A percentile compares a stretch with the other conserved stretches of the same genome.
These are phyloP conservation scores for Xylaria sp. DNA, from an alignment of 2,329 filamentous ascomycete genomes.

Conservation along the genomic window DNA sequence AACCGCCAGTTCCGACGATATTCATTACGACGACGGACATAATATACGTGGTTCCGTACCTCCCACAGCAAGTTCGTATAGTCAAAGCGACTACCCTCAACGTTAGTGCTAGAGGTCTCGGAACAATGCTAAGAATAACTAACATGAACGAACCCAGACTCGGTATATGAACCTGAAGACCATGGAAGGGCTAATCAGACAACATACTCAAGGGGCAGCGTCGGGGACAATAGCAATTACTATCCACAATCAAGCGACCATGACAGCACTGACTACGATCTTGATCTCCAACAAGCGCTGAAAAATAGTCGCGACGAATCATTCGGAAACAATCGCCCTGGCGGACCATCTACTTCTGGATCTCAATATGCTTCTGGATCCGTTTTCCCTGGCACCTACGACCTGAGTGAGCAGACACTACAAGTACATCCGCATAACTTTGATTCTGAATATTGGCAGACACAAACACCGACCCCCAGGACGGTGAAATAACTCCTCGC, in stretches of 20 bases:
- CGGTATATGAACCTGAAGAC: not conserved
- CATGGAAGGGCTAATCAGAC: not conserved
- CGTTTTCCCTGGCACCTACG: constrained; percentile 43
- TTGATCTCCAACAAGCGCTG: constrained; percentile 43
- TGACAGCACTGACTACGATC: constrained; percentile 35
- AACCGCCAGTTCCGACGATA: constrained; percentile 6
- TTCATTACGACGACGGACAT: constrained; percentile 15
- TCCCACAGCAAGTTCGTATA: constrained; percentile 28
- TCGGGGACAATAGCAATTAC: constrained; percentile 27
- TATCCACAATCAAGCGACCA: constrained; percentile 31
- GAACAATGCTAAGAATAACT: not conserved
- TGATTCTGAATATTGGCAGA: constrained; percentile 32
- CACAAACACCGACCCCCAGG: constrained; percentile 25
- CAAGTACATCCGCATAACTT: constrained; percentile 2
- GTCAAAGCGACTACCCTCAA: constrained; percentile 24
- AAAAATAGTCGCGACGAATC: constrained; percentile 38
- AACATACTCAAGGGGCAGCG: not conserved
- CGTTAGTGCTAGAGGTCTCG: constrained; percentile 24
- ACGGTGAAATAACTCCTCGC: constrained; percentile 39
- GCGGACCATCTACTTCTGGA: constrained; percentile 42
- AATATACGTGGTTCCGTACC: constrained; percentile 26
- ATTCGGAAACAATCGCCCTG: constrained; percentile 36
- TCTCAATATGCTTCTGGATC: constrained; percentile 33
- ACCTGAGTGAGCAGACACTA: constrained; percentile 37
- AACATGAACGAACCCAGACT: constrained; percentile 19